These are phyloP conservation scores for Hypomontagnella monticulosa DNA, from an alignment of 495 filamentous ascomycete genomes.

Conservation along the genomic window DNA sequence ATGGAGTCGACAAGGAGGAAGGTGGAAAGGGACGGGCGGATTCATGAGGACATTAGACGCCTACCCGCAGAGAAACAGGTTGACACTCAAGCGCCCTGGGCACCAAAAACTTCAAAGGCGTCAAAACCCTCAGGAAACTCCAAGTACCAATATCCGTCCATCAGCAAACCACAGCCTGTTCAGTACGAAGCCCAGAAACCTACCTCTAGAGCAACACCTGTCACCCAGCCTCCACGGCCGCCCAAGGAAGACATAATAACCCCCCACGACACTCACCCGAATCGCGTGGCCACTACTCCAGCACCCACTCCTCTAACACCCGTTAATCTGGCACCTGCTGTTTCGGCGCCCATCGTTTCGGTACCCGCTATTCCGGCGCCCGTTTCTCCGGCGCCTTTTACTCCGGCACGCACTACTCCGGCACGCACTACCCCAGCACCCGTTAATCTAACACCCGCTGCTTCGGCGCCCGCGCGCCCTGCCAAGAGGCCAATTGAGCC, in stretches of 20 bases:
- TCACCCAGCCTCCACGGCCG: slow-evolving; percentile 54
- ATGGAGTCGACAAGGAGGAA: slow-evolving; percentile 59
- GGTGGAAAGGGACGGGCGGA: slow-evolving; percentile 48
- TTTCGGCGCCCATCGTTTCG: too few species aligned
- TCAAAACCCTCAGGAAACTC: slow-evolving; percentile 5
- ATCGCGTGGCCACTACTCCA: background rate
- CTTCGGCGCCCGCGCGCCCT: slow-evolving; percentile 34
- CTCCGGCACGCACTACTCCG: too few species aligned
- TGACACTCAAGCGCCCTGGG: too few species aligned
- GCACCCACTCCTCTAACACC: too few species aligned
- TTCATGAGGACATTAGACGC: too few species aligned
- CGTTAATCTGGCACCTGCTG: too few species aligned
- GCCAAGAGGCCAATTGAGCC: slow-evolving; percentile 40
- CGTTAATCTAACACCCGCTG: background rate
- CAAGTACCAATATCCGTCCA: slow-evolving; percentile 61
- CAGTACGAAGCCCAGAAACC: slow-evolving; percentile 48
- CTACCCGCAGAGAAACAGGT: too few species aligned
- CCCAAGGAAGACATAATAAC: slow-evolving; percentile 52
- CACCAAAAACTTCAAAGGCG: background rate
- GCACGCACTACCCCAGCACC: too few species aligned
- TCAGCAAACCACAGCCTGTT: slow-evolving; percentile 55
- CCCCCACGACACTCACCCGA: slow-evolving; percentile 1
- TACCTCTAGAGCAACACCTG: slow-evolving; percentile 11
- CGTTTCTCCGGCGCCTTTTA: too few species aligned
- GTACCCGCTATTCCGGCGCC: too few species aligned